Conservation (phyloP, 1,284 basidiomycete species). For the Naganishia albida region DNA sequence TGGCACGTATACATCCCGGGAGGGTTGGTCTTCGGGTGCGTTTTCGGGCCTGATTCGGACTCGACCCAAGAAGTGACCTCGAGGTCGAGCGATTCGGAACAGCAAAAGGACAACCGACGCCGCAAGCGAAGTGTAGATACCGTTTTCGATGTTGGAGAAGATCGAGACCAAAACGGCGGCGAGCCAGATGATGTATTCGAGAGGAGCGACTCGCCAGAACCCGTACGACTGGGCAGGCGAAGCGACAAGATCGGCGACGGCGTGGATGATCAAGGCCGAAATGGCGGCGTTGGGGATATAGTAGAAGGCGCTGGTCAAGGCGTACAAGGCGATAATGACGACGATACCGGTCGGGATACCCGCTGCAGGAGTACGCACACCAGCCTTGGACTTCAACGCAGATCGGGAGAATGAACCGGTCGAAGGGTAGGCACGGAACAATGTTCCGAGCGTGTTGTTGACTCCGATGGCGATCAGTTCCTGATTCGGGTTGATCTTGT, state of each 20-base stretch:
- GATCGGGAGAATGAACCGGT: constrained; percentile 98
- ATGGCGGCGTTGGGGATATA: constrained; percentile 63
- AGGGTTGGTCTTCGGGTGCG: constrained; percentile 55
- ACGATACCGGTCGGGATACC: constrained; percentile 85
- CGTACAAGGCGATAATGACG: constrained; percentile 91
- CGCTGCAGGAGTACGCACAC: constrained; percentile 89
- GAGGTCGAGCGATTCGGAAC: constrained; percentile 85
- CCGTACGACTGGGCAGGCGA: constrained; percentile 82
- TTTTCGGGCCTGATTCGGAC: constrained; percentile 59
- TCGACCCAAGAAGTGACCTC: constrained; percentile 88
- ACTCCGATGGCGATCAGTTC: constrained; percentile 97
- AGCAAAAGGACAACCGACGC: constrained; percentile 82
- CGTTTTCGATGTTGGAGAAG: constrained; percentile 86
- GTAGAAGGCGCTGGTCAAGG: constrained; percentile 83
- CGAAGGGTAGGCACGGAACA: constrained; percentile 90
- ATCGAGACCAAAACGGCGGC: constrained; percentile 82
- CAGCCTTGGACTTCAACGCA: constrained; percentile 92
- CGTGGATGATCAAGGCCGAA: constrained; percentile 93
- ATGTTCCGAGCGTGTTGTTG: constrained; percentile 66
- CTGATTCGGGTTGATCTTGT: constrained; percentile 97
- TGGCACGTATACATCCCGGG: constrained; percentile 72
- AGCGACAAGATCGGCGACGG: constrained; percentile 88
- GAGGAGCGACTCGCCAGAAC: constrained; percentile 90
- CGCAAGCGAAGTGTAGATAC: constrained; percentile 87
- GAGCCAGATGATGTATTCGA: constrained; percentile 88